These are phyloP conservation scores for Elaphomyces granulatus DNA, from an alignment of 495 filamentous ascomycete species.

Conservation along the genomic window DNA sequence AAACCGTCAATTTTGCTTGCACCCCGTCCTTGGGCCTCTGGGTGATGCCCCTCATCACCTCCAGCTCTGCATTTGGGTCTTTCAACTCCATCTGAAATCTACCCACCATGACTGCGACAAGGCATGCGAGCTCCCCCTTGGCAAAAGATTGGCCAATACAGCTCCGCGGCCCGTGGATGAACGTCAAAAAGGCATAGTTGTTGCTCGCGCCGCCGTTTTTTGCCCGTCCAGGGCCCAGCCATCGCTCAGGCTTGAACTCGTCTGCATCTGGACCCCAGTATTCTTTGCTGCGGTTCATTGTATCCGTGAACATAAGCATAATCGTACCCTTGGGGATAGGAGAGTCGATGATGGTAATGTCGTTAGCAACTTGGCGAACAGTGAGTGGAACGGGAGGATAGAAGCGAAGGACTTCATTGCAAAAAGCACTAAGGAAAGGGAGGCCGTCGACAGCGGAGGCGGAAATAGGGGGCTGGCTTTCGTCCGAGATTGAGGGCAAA, in stretches of 20 bases:
- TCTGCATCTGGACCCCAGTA: constrained; percentile 78
- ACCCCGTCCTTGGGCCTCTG: constrained; percentile 50
- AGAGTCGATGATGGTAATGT: constrained; percentile 47
- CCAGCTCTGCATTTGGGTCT: constrained; percentile 43
- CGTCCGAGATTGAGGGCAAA: constrained; percentile 42
- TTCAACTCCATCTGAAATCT: constrained; percentile 50
- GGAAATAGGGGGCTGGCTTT: constrained; percentile 31
- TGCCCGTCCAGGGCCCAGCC: constrained; percentile 40
- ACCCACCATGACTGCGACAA: constrained; percentile 64
- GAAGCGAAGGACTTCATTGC: constrained; percentile 45
- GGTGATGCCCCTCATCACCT: constrained; percentile 45
- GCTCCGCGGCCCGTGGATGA: constrained; percentile 64
- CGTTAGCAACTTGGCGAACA: constrained; percentile 42
- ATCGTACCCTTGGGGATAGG: constrained; percentile 41
- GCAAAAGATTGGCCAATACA: constrained; percentile 79
- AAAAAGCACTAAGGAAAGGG: constrained; percentile 46
- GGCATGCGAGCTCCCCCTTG: constrained; percentile 65
- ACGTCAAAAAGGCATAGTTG: constrained; percentile 68
- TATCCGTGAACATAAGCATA: constrained; percentile 34
- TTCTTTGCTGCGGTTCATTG: constrained; percentile 56
- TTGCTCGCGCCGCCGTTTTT: constrained; percentile 40
- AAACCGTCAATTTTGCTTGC: neutral
- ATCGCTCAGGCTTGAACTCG: constrained; percentile 69
- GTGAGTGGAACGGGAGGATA: constrained; percentile 47
- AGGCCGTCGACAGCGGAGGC: constrained; percentile 38